A percentile compares a stretch with the other conserved stretches of the same genome.
phyloP scores from a whole-genome alignment of 805 yeast genomes.

The Starmerella apis region DNA sequence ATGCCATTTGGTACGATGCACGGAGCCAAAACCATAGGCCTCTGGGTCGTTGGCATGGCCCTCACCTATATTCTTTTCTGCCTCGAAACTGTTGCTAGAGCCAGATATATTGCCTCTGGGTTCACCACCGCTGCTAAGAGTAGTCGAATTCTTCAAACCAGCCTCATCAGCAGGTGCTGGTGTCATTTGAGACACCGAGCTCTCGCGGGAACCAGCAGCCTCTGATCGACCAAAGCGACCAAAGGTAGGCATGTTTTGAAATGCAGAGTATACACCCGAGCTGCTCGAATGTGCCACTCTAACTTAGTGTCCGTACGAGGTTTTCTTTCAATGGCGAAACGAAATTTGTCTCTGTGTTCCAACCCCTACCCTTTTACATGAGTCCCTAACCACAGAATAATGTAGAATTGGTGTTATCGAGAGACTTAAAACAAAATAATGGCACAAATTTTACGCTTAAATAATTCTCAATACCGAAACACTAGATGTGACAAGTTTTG shows the following conservation, averaged over 20 bases:
- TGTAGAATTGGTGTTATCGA: not conserved
- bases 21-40: not conserved
- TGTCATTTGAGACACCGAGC: not conserved
- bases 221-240: not conserved
- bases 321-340: not conserved
- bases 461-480: too few species aligned
- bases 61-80: not conserved
- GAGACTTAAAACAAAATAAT: too few species aligned
- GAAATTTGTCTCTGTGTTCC: not conserved
- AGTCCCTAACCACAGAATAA: not conserved
- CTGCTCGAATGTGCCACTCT: not conserved
- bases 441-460: too few species aligned
- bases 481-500: not conserved
- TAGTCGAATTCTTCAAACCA: not conserved
- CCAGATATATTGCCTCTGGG: not conserved
- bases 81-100: not conserved
- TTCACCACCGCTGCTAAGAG: not conserved
- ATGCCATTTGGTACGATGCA: not conserved
- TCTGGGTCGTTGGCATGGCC: not conserved
- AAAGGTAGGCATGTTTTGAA: not conserved
- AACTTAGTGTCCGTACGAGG: not conserved
- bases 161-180: not conserved
- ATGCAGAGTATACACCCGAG: not conserved
- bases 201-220: not conserved
- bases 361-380: not conserved